A percentile compares a stretch with the other conserved stretches of the same genome.
Conservation (phyloP, 2,329 filamentous ascomycete genomes). For the Calycina marina region DNA sequence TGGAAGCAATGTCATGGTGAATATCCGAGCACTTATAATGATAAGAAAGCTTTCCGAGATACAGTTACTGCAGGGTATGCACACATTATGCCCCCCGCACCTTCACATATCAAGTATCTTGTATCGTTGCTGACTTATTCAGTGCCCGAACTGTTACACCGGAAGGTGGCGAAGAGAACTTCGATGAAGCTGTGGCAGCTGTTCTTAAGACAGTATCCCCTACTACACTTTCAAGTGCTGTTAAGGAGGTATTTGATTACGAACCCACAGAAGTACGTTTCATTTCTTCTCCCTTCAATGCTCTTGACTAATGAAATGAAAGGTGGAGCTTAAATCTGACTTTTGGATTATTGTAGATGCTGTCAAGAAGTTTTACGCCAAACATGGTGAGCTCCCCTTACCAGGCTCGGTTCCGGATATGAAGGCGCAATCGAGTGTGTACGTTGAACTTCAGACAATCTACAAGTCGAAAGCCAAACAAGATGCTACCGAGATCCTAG, state of each 20-base stretch:
- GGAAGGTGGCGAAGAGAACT: conserved; percentile 92
- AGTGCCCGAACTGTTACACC: conserved; percentile 56
- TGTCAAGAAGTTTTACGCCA: conserved; percentile 60
- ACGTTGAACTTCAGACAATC: conserved; percentile 79
- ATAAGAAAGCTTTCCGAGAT: conserved; percentile 72
- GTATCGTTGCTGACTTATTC: too few relatives aligned
- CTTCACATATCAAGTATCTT: too few relatives aligned
- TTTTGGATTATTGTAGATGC: conserved; percentile 89
- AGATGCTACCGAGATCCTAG: conserved; percentile 63
- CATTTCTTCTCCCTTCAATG: conserved; percentile 23
- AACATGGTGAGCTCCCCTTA: conserved; percentile 62
- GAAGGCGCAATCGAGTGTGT: conserved; percentile 86
- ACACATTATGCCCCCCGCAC: too few relatives aligned
- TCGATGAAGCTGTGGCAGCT: conserved; percentile 76
- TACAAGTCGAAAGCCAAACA: conserved; percentile 79
- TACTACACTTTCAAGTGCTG: conserved; percentile 50
- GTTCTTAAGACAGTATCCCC: conserved; percentile 75
- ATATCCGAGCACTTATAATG: conserved; percentile 60
- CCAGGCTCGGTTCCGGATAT: conserved; percentile 87
- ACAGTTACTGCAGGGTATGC: conserved; percentile 49
- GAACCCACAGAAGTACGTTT: conserved; percentile 36
- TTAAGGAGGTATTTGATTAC: conserved; percentile 69
- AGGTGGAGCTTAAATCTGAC: conserved; percentile 37
- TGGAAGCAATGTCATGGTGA: conserved; percentile 66
- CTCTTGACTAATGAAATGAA: not conserved